Evolutionary conservation across 2,329 filamentous ascomycete species (phyloP), one percentile per base, ranked within the genome.

Genomic region (Fusarium sp.): DNA sequence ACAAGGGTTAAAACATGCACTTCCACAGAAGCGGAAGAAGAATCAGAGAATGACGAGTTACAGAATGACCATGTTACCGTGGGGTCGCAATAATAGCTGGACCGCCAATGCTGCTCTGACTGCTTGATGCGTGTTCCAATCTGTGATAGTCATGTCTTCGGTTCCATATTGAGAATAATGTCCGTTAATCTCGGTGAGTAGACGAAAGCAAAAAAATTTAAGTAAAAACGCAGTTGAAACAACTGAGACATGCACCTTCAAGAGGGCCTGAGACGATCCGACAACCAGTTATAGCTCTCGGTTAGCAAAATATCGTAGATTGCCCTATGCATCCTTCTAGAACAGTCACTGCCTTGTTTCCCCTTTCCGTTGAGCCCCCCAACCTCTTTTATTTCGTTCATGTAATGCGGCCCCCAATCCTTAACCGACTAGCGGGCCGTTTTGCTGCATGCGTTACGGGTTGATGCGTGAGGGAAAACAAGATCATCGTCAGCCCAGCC

Each of bases 1-100:
- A 51, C 68, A 55, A 58, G 63, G 58, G 54, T 57, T 53, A 31
- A 49, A 53, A 58, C 70, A 67, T 57, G 68, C 68, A 72, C 61
- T 61, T 63, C 56, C 22, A 62, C 70, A 40, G 43, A 59, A 61
- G 42, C 20, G 59, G 63, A 66, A 57, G 54, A 45, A 42, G 53
- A 42, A 58, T 53, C 36, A 33, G 49, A 62, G 52, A 56, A 46
- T 43, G 40, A 20, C 20, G 56, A 45, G 20, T 40, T 36, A 28
- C 44, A 55, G 31, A 38, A 42, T 36, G 33, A 24, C 28, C 13
- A 43, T 49, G 51, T 42, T 45, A 54, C 33, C 17, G 14, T 9
- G 31, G 20, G 33, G n/a, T 40, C 22, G 10, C 18, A 18, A 59
- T 56, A 36, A 24, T 43, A 42, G 40, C 13, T 61, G 42, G 40